Evolutionary conservation across 2,329 filamentous ascomycete genomes (phyloP), one percentile per base, ranked within the genome.

Genomic region (Seiridium cupressi): DNA sequence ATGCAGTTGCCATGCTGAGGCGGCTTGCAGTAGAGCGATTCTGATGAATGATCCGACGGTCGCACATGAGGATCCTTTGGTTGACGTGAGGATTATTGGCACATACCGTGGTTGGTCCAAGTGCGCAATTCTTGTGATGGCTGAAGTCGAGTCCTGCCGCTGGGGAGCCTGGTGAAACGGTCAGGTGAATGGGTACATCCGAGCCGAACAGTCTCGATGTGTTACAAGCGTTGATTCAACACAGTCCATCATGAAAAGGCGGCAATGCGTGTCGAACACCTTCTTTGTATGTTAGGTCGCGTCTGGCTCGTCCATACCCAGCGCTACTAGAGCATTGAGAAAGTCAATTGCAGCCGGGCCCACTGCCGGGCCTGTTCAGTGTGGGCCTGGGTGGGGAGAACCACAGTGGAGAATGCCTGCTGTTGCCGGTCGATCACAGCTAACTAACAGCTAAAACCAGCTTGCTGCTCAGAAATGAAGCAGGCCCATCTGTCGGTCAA

Each of bases 11-110:
- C n/a, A 54, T n/a, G 42, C 57, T 47, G n/a, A 48, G 57, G 48
- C 57, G 44, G 48, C n/a, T 75, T 4, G 74, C 73, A 10, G 75
- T 49, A 38, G 44, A 38, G 35, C 13, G 7, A 5, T 26, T 32
- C 34, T 32, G 36, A 32, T 44, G 53, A n/a, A 44, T 55, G 53
- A 44, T 55, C 53, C 31, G 36, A 18, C 38, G 47, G 36, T 55
- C 40, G 38, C 38, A 44, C 53, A n/a, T 55, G 53, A 9, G n/a
- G 9, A 38, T 42, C 36, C 10, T 32, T 44, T 44, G 18, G 35
- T 32, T 18, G 13, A 55, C n/a, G 35, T 11, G 18, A 26, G 18
- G 18, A 26, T 26, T 26, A 26, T 26, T 26, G 18, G 18, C 18
- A 26, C 18, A 26, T 26, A 26, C 18, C 18, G 18, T 26, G 18